Percentiles rank a stretch among this genome's conserved stretches.
phyloP scores from a whole-genome alignment of 2,329 filamentous ascomycete genomes.

The Colletotrichum caudatum region DNA sequence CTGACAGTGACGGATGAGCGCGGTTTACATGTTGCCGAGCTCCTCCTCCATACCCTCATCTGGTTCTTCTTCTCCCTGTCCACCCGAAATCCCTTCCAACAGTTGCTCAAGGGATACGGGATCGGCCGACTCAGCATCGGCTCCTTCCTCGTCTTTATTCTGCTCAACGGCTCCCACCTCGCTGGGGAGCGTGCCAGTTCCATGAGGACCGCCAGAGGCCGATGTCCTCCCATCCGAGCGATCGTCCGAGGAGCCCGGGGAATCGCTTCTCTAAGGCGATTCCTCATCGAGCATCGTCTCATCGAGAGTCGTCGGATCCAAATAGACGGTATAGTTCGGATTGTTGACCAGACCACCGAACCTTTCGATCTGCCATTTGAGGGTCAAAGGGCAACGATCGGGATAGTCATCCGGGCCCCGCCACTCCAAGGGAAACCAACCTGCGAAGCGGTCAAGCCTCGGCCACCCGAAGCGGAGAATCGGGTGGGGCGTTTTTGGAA shows the following conservation, averaged over 20 bases:
- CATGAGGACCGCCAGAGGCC: not conserved
- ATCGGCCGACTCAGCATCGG: not conserved
- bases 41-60: too few relatives aligned
- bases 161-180: not conserved
- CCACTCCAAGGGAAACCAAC: not conserved
- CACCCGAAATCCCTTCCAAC: not conserved
- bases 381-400: not conserved
- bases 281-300: not conserved
- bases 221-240: not conserved
- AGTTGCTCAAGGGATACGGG: not conserved
- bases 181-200: not conserved
- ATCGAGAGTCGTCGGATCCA: not conserved
- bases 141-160: not conserved
- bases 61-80: too few relatives aligned
- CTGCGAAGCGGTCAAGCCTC: not conserved
- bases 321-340: not conserved
- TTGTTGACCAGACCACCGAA: constrained; percentile 6
- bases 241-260: not conserved
- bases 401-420: not conserved
- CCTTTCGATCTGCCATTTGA: not conserved
- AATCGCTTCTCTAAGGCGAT: not conserved
- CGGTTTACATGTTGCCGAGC: too few relatives aligned
- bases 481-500: not conserved
- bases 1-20: too few relatives aligned
- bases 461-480: not conserved